Evolutionary conservation across 371 early-diverging fungal genomes (phyloP).

Genomic region (Dinochytrium kinnereticum): DNA sequence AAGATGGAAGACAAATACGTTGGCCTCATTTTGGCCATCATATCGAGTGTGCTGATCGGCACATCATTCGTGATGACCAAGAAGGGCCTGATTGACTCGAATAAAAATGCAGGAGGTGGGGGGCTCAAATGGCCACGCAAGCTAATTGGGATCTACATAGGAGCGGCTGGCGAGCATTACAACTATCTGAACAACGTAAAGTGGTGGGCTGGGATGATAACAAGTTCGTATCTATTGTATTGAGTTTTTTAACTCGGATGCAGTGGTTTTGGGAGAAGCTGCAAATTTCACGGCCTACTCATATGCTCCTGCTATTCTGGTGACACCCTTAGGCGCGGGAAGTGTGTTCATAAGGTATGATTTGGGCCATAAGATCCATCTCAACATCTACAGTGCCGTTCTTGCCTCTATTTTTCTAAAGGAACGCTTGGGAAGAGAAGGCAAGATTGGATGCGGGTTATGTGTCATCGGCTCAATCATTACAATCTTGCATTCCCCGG

Average conservation of each 20-base stretch:
- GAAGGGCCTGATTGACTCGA: constrained; percentile 83
- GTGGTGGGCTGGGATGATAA: constrained; percentile 93
- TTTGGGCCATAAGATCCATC: constrained; percentile 5
- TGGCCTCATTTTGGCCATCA: constrained; percentile 72
- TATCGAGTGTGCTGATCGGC: constrained; percentile 90
- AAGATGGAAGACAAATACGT: constrained; percentile 38
- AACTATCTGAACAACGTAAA: constrained; percentile 70
- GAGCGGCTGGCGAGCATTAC: constrained; percentile 5
- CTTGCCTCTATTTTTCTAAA: constrained; percentile 89
- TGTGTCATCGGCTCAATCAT: constrained; percentile 89
- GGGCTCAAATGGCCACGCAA: too few relatives aligned
- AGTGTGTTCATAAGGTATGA: constrained; percentile 79
- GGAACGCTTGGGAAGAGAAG: constrained; percentile 81
- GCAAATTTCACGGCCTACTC: constrained; percentile 94
- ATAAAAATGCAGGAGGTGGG: constrained; percentile 38
- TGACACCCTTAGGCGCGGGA: constrained; percentile 88
- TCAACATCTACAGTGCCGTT: constrained; percentile 65
- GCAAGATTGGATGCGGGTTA: constrained; percentile 89
- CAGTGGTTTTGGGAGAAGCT: constrained; percentile 89
- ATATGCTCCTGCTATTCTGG: constrained; percentile 90
- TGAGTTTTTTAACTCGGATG: neutral
- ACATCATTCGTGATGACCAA: constrained; percentile 92
- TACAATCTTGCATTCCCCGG: constrained; percentile 88
- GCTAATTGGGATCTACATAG: constrained; percentile 36
- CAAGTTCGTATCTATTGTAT: constrained; percentile 58